Conservation (phyloP, 345 rosid species). For the Eucalyptus lansdowneana region DNA sequence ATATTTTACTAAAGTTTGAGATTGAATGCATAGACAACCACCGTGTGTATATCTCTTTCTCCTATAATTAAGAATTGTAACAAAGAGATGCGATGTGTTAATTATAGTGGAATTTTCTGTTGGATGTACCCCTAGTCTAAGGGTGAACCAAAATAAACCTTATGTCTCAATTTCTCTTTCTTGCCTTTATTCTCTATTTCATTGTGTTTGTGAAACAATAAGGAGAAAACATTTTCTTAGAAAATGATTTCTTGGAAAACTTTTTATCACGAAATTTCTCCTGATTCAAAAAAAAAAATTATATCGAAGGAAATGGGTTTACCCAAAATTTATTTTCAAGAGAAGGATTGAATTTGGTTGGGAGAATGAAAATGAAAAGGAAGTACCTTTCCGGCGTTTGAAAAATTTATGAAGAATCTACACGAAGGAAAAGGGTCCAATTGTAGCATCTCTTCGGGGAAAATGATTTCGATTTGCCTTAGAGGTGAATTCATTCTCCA, state of each 20-base stretch:
- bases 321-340: background rate
- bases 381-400: background rate
- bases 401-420: background rate
- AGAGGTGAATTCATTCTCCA: background rate
- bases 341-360: background rate
- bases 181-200: accelerated
- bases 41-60: background rate
- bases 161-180: background rate
- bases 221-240: background rate
- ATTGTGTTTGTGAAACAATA: background rate
- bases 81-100: accelerated
- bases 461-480: background rate
- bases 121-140: background rate
- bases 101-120: background rate
- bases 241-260: background rate
- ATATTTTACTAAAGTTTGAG: no score
- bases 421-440: background rate
- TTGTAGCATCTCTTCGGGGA: background rate
- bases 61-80: background rate
- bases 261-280: background rate
- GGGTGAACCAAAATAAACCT: accelerated
- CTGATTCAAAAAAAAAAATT: background rate
- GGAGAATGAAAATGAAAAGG: background rate
- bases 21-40: no score
- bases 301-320: background rate